A percentile compares a stretch with the other conserved stretches of the same genome.
Conservation (phyloP, 345 rosid species). For the Psidium friedrichsthalianum region DNA sequence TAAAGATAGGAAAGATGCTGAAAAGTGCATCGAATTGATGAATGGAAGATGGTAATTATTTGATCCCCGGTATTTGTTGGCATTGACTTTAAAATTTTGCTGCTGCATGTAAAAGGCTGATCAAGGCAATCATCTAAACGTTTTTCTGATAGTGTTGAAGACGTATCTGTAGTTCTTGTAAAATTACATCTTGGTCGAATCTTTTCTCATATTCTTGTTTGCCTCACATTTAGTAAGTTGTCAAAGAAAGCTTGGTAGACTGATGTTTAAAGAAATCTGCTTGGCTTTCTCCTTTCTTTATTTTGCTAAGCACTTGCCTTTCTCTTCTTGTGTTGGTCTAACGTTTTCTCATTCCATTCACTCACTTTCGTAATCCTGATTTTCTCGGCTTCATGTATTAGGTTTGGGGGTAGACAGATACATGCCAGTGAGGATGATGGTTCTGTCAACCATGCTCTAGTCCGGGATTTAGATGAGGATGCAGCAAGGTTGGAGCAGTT, state of each 20-base stretch:
- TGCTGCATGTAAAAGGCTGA: not conserved
- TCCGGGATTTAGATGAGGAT: slow-evolving; percentile 62
- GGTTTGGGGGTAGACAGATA: slow-evolving; percentile 86
- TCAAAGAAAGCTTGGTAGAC: not conserved
- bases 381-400: slow-evolving; percentile 5
- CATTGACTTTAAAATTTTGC: not conserved
- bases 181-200: not conserved
- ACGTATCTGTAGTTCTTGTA: not conserved
- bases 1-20: slow-evolving; percentile 83
- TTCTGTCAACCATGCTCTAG: slow-evolving; percentile 54
- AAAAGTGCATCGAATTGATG: slow-evolving; percentile 85
- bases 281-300: not conserved
- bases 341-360: not conserved
- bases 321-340: not conserved
- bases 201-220: not conserved
- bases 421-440: slow-evolving; percentile 85
- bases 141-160: not conserved
- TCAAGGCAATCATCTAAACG: not conserved
- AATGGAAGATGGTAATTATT: slow-evolving; percentile 74
- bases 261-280: not conserved
- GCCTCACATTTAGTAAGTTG: not conserved
- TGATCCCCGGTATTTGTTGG: not conserved
- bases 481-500: slow-evolving; percentile 61
- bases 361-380: too few species aligned
- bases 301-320: not conserved